Evolutionary conservation across 345 rosid genomes (phyloP).

Genomic region (Populus alba): DNA sequence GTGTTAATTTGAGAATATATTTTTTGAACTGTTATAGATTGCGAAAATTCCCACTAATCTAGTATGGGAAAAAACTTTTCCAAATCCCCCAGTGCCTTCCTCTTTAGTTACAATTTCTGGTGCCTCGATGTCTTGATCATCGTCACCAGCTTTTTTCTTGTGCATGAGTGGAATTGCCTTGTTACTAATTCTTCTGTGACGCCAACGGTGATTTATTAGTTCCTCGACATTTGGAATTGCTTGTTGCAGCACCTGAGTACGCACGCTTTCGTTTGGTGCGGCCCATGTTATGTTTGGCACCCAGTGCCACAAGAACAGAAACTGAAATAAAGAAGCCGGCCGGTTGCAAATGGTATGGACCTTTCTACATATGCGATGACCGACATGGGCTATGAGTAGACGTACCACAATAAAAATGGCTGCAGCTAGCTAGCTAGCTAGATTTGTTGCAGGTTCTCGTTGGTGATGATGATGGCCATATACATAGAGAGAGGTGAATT

Average conservation of each 20-base stretch:
- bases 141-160: not conserved
- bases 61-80: too few species aligned
- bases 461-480: not conserved
- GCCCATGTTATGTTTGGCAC: slow-evolving; percentile 19
- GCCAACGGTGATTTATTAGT: slow-evolving; percentile 3
- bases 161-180: not conserved
- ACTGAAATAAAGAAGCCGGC: slow-evolving; percentile 21
- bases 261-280: not conserved
- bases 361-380: not conserved
- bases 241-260: not conserved
- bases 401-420: slow-evolving; percentile 8
- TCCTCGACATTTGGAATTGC: not conserved
- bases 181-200: slow-evolving; percentile 14
- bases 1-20: too few species aligned
- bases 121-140: not conserved
- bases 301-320: slow-evolving; percentile 21
- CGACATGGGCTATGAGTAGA: not conserved
- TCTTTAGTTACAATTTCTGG: not conserved
- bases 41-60: too few species aligned
- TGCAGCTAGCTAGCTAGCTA: not conserved
- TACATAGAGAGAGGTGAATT: not conserved
- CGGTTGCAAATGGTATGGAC: slow-evolving; percentile 10
- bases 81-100: not conserved
- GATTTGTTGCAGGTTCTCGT: not conserved
- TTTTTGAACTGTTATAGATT: too few species aligned